phyloP scores from a whole-genome alignment of 1,284 basidiomycete species.

The Naganishia sp. region DNA sequence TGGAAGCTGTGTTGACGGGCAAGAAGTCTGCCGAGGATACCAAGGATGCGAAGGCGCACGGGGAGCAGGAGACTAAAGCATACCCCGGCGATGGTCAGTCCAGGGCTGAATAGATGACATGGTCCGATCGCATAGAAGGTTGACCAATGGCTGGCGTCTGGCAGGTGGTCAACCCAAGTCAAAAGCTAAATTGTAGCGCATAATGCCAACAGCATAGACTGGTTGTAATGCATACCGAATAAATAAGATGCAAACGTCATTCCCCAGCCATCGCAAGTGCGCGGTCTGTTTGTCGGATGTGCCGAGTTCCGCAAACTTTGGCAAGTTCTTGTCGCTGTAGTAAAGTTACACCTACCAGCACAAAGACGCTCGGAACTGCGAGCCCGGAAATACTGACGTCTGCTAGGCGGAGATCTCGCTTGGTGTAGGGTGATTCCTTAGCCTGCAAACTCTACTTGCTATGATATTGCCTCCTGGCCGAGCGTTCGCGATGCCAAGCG shows the following conservation, averaged over 20 bases:
- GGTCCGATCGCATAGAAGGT: conserved; percentile 5
- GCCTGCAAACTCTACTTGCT: too few species aligned
- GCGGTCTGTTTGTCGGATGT: too few species aligned
- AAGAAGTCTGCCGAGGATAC: conserved; percentile 33
- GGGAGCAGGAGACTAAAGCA: conserved; percentile 27
- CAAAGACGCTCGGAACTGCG: too few species aligned
- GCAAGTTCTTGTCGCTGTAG: too few species aligned
- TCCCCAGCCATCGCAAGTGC: neutral
- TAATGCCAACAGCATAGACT: neutral
- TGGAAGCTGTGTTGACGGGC: conserved; percentile 32
- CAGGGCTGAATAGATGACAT: conserved; percentile 18
- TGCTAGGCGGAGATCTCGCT: too few species aligned
- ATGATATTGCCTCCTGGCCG: too few species aligned
- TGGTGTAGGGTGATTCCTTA: too few species aligned
- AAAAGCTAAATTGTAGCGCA: conserved; percentile 1
- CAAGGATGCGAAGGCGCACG: conserved; percentile 28
- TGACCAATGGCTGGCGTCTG: conserved; percentile 3
- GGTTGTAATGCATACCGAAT: neutral
- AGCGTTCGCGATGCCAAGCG: too few species aligned
- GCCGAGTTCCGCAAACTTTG: too few species aligned
- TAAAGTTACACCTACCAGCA: too few species aligned
- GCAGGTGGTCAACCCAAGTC: conserved; percentile 1
- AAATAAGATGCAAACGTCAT: neutral
- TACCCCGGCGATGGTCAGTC: conserved; percentile 31
- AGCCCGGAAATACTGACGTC: too few species aligned